Evolutionary conservation across 2,329 filamentous ascomycete genomes (phyloP).

Genomic region (Colletotrichum godetiae): DNA sequence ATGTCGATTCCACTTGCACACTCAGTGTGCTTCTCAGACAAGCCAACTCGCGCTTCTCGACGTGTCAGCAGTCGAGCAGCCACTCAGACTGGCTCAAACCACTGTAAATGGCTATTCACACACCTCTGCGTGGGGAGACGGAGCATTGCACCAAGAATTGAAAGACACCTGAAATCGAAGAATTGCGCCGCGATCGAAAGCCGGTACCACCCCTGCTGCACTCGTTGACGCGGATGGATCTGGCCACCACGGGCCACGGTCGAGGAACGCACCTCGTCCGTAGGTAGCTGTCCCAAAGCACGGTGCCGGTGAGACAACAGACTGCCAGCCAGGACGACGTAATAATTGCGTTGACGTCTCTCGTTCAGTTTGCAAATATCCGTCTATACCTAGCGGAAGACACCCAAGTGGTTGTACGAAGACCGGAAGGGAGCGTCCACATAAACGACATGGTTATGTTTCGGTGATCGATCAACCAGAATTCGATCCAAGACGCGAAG

Average conservation of each 20-base stretch:
- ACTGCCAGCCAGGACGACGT: neutral
- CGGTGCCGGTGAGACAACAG: conserved; percentile 17
- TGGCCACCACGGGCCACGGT: conserved; percentile 19
- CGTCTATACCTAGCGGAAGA: neutral
- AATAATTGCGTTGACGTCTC: neutral
- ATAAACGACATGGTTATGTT: conserved; percentile 4
- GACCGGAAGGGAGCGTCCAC: neutral
- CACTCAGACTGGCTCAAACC: conserved; percentile 11
- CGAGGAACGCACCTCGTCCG: conserved; percentile 14
- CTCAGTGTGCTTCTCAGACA: conserved; percentile 12
- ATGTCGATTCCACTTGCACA: conserved; percentile 18
- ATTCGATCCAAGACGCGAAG: neutral
- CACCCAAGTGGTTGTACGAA: neutral
- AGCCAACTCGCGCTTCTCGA: conserved; percentile 22
- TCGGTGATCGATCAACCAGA: neutral
- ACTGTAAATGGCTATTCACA: conserved; percentile 20
- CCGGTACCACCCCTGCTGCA: conserved; percentile 27
- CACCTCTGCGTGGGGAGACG: conserved; percentile 35
- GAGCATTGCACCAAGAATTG: conserved; percentile 17
- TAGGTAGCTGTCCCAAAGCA: conserved; percentile 1
- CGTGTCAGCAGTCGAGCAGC: conserved; percentile 25
- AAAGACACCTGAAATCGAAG: conserved; percentile 34
- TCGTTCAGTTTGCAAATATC: neutral
- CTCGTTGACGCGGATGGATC: conserved; percentile 29
- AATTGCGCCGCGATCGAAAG: conserved; percentile 36